Percentiles rank a stretch among this genome's conserved stretches.
phyloP scores from a whole-genome alignment of 202 grass and related monocot species.

The Bolboschoenoplectus hybrid region DNA sequence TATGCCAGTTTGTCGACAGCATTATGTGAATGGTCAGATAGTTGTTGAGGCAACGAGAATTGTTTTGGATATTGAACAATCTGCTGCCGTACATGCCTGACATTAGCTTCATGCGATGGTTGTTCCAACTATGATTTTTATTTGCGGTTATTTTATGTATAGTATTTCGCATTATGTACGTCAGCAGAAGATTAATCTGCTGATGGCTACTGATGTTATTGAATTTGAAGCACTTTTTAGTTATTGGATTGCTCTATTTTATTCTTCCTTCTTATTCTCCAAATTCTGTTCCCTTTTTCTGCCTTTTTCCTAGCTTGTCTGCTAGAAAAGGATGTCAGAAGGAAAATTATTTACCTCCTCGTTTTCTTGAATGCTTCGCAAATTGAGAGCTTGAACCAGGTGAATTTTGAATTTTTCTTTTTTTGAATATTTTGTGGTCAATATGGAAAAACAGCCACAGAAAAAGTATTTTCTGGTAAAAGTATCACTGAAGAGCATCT shows the following conservation, averaged over 20 bases:
- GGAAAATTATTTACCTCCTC: neutral
- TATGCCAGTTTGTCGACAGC: constrained; percentile 88
- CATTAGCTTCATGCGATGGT: constrained; percentile 34
- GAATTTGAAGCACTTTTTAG: neutral
- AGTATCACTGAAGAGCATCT: neutral
- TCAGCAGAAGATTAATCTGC: constrained; percentile 1
- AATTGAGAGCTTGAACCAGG: neutral
- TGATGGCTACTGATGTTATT: neutral
- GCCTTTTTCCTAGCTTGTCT: neutral
- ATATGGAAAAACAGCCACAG: neutral
- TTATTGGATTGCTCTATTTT: neutral
- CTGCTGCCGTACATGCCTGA: constrained; percentile 41
- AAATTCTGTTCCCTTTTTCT: constrained; percentile 1
- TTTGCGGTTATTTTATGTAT: constrained; percentile 11
- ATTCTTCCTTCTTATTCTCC: neutral
- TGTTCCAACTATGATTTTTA: neutral
- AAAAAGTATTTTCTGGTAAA: neutral
- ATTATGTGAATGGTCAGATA: constrained; percentile 79
- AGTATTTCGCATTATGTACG: neutral
- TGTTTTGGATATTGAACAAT: constrained; percentile 71
- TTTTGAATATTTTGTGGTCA: neutral
- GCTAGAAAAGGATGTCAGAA: neutral
- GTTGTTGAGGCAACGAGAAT: constrained; percentile 63
- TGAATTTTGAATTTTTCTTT: neutral
- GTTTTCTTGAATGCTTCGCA: neutral